Evolutionary conservation across 139 green algal species (phyloP), one percentile per base, ranked within the genome.

Genomic region (Chlamydomonas incerta): DNA sequence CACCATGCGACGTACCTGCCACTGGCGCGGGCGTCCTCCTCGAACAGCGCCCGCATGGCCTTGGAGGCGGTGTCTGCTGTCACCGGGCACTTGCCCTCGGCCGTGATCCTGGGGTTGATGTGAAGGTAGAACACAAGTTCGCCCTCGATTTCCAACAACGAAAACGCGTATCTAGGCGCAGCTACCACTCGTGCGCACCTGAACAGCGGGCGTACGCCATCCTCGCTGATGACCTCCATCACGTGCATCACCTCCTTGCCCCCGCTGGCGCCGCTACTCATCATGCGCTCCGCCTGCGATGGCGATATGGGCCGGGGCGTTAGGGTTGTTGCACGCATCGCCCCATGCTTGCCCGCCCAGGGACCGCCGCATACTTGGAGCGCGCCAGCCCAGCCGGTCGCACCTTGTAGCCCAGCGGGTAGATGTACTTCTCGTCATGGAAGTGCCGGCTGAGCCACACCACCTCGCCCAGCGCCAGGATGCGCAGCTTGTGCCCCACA

Each of bases 381-480:
- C n/a, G n/a, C n/a, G n/a, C n/a, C n/a, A n/a, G n/a, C n/a, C n/a
- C n/a, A n/a, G n/a, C n/a, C n/a, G n/a, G n/a, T n/a, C 41, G 41
- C 41, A 50, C 41, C 28, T 31, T 72, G 69, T 92, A 97, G n/a
- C 95, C 95, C 31, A 94, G 65, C 6, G 94, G 95, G 67, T 86
- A 97, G 67, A 97, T 93, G 86, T 88, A 81, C 85, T 92, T 91
- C 65, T 94, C 92, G 26, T 74, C 86, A 81, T 97, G 95, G 87
- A 95, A 97, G 14, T 23, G 68, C 28, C 92, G 92, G 84, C 94
- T 89, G 34, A 96, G 57, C 80, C 81, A 96, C 70, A 96, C 91
- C 60, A 97, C 89, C 35, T 85, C 50, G 0, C 95, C 95, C 55
- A 97, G 90, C 3, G 34, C 66, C 77, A 92, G 33, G 74, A 97